These are phyloP conservation scores for Eucalyptus lansdowneana DNA, from an alignment of 345 rosid species.

Conservation along the genomic window DNA sequence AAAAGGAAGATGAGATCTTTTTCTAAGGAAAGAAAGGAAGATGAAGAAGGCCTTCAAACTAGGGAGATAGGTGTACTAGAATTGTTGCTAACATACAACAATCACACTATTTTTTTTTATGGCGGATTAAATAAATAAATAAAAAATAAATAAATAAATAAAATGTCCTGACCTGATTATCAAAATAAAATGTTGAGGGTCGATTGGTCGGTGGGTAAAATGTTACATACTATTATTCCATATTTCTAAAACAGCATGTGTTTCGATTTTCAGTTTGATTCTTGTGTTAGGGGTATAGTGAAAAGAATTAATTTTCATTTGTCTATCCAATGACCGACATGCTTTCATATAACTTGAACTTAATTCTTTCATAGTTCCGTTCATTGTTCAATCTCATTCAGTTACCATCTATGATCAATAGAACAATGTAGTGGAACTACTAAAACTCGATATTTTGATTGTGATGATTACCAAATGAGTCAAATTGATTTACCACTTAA, in stretches of 20 bases:
- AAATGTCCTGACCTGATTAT: not conserved
- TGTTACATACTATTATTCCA: not conserved
- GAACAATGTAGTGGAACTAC: not conserved
- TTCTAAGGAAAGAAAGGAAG: not conserved
- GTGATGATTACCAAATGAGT: not conserved
- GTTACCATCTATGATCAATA: not conserved
- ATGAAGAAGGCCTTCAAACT: not conserved
- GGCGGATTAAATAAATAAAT: not conserved
- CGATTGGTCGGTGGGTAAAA: not conserved
- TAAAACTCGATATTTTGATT: not conserved
- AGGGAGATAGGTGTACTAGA: not conserved
- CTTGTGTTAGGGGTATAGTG: not conserved
- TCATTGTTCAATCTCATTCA: not conserved
- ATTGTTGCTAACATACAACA: not conserved
- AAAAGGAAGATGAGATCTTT: not conserved
- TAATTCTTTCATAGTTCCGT: not conserved
- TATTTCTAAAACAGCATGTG: not conserved
- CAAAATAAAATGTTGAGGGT: not conserved
- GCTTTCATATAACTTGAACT: not conserved
- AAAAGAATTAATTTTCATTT: not conserved
- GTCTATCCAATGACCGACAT: not conserved
- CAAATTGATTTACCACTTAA: not conserved
- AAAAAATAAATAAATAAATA: not conserved
- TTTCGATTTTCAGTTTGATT: not conserved
- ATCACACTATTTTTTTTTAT: not conserved